A percentile compares a stretch with the other conserved stretches of the same genome.
Evolutionary conservation across 305 asterid genomes (phyloP).

Genomic region (Solanum hybrid): DNA sequence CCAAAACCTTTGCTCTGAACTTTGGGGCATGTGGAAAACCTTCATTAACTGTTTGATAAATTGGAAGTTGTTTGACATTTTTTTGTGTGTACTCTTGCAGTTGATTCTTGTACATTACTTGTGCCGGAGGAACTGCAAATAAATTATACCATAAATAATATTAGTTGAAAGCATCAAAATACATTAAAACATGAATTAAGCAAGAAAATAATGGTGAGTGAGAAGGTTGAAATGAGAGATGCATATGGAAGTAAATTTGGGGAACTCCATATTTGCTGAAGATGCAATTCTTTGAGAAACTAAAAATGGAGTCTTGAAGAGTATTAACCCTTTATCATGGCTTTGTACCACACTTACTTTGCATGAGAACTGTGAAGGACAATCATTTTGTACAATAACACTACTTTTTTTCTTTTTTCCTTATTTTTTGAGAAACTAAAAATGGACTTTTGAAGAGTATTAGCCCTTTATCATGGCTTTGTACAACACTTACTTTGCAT

Average conservation of each 20-base stretch:
- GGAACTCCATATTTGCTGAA: background rate
- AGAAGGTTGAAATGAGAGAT: background rate
- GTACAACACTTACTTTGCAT: background rate
- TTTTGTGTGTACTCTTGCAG: constrained; percentile 23
- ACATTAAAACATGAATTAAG: background rate
- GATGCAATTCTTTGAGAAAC: background rate
- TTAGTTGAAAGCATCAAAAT: background rate
- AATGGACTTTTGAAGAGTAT: background rate
- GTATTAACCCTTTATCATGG: background rate
- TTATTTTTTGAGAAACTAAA: background rate
- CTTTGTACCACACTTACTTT: background rate
- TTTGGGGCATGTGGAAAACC: constrained; percentile 20
- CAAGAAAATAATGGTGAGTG: background rate
- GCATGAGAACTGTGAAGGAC: background rate
- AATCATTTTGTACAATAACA: background rate
- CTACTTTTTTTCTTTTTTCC: background rate
- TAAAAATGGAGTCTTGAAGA: background rate
- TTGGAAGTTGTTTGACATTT: constrained; percentile 8
- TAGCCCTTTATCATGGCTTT: background rate
- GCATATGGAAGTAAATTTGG: background rate
- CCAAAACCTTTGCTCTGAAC: constrained; percentile 13
- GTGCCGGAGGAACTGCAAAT: constrained; percentile 2
- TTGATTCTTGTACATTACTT: constrained; percentile 11
- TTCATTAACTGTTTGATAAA: constrained; percentile 16
- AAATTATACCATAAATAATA: background rate